Conservation (phyloP, 176 grass and related monocot species). For the Oryza rufipogon region DNA sequence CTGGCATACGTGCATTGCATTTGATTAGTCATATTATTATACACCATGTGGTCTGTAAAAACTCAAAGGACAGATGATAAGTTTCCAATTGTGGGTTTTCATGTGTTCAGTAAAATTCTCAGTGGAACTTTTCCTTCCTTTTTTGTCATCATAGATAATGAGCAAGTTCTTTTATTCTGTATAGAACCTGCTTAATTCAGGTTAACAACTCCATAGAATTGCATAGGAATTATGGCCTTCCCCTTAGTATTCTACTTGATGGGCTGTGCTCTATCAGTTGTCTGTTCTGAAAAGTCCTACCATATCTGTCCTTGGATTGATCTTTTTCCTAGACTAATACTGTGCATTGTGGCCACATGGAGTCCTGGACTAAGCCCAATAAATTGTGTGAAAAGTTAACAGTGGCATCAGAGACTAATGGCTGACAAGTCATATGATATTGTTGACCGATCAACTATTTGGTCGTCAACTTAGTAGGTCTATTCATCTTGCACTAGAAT, state of each 20-base stretch:
- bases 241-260: neutral
- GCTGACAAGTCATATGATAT: neutral
- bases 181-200: no score
- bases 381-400: neutral
- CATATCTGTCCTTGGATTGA: neutral
- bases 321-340: neutral
- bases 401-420: slow-evolving; percentile 33
- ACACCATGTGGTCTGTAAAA: neutral
- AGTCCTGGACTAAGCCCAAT: neutral
- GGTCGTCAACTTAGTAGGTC: neutral
- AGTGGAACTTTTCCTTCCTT: neutral
- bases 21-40: slow-evolving; percentile 1
- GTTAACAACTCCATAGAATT: no score
- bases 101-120: neutral
- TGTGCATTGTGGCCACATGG: neutral
- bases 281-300: neutral
- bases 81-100: neutral
- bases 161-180: neutral
- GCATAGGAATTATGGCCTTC: neutral
- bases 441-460: neutral
- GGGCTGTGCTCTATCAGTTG: neutral
- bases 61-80: neutral
- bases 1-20: slow-evolving; percentile 24
- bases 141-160: neutral
- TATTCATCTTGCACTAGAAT: slow-evolving; percentile 32